A percentile compares a stretch with the other conserved stretches of the same genome.
phyloP scores from a whole-genome alignment of 2,329 filamentous ascomycete species.

The Venturia pyrina region DNA sequence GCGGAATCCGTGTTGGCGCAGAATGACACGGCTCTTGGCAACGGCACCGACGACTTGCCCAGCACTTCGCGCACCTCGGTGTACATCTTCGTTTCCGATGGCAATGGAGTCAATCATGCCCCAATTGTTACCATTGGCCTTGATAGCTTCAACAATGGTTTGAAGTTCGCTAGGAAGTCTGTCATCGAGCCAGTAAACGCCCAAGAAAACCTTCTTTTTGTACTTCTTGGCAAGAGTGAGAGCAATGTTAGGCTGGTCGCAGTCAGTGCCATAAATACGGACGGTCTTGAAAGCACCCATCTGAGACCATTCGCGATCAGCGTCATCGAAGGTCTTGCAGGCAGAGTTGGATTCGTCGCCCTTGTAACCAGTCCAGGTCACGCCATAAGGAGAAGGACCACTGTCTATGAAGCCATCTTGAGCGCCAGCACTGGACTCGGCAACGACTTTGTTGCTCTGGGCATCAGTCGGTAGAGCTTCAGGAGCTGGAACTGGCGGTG shows the following conservation, averaged over 20 bases:
- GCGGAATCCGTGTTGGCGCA: slow-evolving; percentile 54
- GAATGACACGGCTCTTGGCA: slow-evolving; percentile 42
- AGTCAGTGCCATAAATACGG: slow-evolving; percentile 73
- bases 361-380: slow-evolving; percentile 51
- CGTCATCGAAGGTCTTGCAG: slow-evolving; percentile 57
- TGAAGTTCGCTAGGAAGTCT: slow-evolving; percentile 45
- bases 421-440: slow-evolving; percentile 4
- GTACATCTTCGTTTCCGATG: slow-evolving; percentile 74
- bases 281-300: slow-evolving; percentile 53
- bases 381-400: slow-evolving; percentile 28
- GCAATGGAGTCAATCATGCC: slow-evolving; percentile 57
- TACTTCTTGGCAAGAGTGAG: slow-evolving; percentile 53
- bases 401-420: not conserved
- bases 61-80: slow-evolving; percentile 46
- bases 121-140: slow-evolving; percentile 48
- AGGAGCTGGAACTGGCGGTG: slow-evolving; percentile 10
- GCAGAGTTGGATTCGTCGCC: slow-evolving; percentile 31
- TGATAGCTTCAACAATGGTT: slow-evolving; percentile 49
- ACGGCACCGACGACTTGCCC: slow-evolving; percentile 49
- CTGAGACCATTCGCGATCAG: slow-evolving; percentile 53
- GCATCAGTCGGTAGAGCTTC: not conserved
- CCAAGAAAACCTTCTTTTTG: slow-evolving; percentile 62
- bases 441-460: not conserved
- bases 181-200: slow-evolving; percentile 55
- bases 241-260: slow-evolving; percentile 57